Evolutionary conservation across 495 filamentous ascomycete species (phyloP), one percentile per base, ranked within the genome.

Genomic region (Tuber umbilicatum): DNA sequence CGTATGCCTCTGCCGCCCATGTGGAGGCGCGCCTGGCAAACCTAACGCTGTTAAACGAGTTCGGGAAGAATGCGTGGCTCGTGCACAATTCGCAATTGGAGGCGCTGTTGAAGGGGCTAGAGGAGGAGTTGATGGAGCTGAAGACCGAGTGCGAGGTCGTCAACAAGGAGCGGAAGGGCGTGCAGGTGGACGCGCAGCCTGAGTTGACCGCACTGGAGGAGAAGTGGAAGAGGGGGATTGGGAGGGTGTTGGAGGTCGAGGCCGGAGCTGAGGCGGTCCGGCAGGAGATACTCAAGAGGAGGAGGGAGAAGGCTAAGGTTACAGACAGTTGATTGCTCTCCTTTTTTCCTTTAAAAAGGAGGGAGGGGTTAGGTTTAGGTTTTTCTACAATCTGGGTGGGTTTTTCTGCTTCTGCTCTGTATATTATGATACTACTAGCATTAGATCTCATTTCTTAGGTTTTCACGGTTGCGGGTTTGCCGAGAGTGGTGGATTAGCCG

Each of bases 21-120:
- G 85, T 97, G 19, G 81, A 86, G 1, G 84, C 85, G 31, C 90
- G 93, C 5, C 86, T 88, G 39, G 85, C 89, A 40, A 91, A 96
- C 81, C 87, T 97, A 35, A 85, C 87, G 6, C 86, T 95, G 16
- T 88, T 97, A 16, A 92, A 94, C 78, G 86, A 86, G 75, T 89
- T 89, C 84, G 94, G 94, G 80, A 93, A 92, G 85, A 97, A 96
- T 84, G 91, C 92, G 19, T 97, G 94, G 94, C 85, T 98, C 73
- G 86, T 97, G 17, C 90, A 89, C 10, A 98, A 98, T 84, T 87
- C 88, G 74, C 89, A 93, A 73, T 77, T 93, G 39, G 94, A 97
- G 83, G 88, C 88, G 64, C 87, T 93, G 40, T 85, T 97, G 70
- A 86, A 87, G 23, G 84, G 80, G 5, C 76, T 96, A n/a, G 94